Conservation (phyloP, 2,329 filamentous ascomycete species). For the Paraconiothyrium brasiliense region DNA sequence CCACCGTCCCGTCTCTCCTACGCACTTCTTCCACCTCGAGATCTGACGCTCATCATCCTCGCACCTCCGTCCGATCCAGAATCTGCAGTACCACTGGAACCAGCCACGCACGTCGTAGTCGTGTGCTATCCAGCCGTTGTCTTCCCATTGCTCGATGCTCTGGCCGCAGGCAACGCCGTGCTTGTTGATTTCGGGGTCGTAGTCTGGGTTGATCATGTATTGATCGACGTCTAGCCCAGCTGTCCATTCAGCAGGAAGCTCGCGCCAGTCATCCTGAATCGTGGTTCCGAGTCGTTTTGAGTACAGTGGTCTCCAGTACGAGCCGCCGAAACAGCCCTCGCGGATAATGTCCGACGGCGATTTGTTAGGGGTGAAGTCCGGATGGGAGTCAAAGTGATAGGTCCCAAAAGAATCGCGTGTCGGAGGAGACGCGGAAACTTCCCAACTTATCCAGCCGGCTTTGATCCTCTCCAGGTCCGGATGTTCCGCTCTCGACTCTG, state of each 20-base stretch:
- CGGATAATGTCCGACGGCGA: not conserved
- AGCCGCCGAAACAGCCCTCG: not conserved
- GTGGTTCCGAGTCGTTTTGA: not conserved
- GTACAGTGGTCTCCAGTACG: not conserved
- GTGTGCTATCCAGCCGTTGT: not conserved
- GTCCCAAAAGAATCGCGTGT: not conserved
- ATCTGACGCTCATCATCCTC: slow-evolving; percentile 2
- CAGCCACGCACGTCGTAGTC: not conserved
- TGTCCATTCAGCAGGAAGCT: not conserved
- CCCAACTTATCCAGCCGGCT: not conserved
- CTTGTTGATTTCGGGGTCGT: not conserved
- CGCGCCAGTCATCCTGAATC: not conserved
- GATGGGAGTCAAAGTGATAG: not conserved
- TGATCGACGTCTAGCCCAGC: not conserved
- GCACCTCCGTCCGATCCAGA: not conserved
- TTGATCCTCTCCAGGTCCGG: not conserved
- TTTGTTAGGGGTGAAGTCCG: slow-evolving; percentile 3
- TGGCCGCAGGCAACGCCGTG: not conserved
- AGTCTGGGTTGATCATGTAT: not conserved
- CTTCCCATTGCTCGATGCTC: slow-evolving; percentile 2
- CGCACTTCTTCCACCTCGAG: not conserved
- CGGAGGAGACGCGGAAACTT: not conserved
- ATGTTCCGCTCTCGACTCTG: not conserved
- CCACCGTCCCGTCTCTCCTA: not conserved
- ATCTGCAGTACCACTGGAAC: slow-evolving; percentile 1